Evolutionary conservation across 805 yeast genomes (phyloP), one percentile per base, ranked within the genome.

Genomic region (Candida pseudofarinosa): DNA sequence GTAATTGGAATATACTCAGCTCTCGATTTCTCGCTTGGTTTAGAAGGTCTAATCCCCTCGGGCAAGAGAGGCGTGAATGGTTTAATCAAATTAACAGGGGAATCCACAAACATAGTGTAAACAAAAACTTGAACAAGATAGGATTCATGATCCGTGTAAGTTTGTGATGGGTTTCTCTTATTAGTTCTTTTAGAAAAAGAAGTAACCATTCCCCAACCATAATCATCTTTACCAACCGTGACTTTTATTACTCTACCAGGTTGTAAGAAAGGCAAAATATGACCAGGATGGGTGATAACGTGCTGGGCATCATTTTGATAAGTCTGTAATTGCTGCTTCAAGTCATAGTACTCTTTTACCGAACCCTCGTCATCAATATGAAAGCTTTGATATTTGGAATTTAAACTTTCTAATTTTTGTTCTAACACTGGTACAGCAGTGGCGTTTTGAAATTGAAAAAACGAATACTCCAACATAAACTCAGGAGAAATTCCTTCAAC

Each of bases 401-500:
- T 75, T 51, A 83, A 62, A 30, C 73, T 79, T n/a, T 67, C 65
- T 17, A 86, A 66, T 50, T 85, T 75, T 44, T 71, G 73, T 55
- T 89, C 96, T 71, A 93, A 71, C 14, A 75, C 69, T 1, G 99
- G 99, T 12, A 95, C 95, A 18, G 95, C 80, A 13, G 91, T 79
- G 7, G 91, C 88, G 59, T 87, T 91, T 62, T 93, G 99, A 62
- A 90, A 95, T 64, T 93, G 99, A 69, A 71, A 93, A 58, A 93
- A 93, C 2, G 99, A 91, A 53, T 85, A 79, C 60, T 89, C 96
- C 51, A 93, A 74, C 97, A 93, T 90, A 50, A 85, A 93, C 62
- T 93, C 99, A 0, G 99, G 98, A 1, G 98, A 89, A 42, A 93
- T 88, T 46, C 99, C 99, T 67, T 93, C 99, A 13, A 93, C 99